A percentile compares a stretch with the other conserved stretches of the same genome.
phyloP scores from a whole-genome alignment of 148 eudicot genomes.

The Rhododendron ferrugineum region DNA sequence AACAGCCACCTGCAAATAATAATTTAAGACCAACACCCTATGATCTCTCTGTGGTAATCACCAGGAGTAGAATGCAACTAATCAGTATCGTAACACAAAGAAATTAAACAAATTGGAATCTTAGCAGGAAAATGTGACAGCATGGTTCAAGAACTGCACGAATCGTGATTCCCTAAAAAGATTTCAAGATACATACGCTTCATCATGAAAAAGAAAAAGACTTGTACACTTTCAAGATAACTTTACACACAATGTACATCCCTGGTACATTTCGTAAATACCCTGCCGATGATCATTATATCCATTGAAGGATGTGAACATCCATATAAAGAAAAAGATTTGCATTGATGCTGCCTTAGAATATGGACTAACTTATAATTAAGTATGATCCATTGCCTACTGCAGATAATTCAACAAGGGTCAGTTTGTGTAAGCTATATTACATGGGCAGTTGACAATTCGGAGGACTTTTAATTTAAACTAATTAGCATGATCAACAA shows the following conservation, averaged over 20 bases:
- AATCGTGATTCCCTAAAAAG: neutral
- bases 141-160: neutral
- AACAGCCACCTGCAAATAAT: conserved; percentile 44
- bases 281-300: neutral
- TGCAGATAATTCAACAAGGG: neutral
- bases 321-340: neutral
- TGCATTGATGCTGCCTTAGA: neutral
- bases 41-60: neutral
- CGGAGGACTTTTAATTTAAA: neutral
- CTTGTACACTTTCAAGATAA: neutral
- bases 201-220: neutral
- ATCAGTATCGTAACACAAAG: neutral
- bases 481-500: neutral
- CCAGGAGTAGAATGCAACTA: neutral
- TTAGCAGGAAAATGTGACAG: neutral
- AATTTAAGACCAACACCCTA: neutral
- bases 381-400: neutral
- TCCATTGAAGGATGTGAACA: neutral
- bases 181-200: neutral
- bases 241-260: neutral
- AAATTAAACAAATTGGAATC: neutral
- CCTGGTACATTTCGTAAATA: neutral
- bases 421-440: neutral
- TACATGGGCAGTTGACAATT: neutral
- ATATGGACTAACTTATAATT: neutral